Evolutionary conservation across 2,329 filamentous ascomycete genomes (phyloP), one percentile per base, ranked within the genome.

Genomic region (Aspergillus piperis): DNA sequence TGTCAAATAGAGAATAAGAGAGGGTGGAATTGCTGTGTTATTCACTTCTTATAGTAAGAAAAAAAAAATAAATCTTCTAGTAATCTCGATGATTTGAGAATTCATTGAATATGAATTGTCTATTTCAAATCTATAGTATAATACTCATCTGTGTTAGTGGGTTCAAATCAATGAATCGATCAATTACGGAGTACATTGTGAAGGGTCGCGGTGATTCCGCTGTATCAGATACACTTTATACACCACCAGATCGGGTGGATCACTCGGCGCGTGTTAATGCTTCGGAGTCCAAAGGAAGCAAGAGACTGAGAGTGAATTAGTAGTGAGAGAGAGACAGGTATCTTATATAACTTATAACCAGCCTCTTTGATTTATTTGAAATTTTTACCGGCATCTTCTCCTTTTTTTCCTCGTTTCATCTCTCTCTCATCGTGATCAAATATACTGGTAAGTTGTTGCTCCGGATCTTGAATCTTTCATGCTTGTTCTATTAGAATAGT

Each of bases 171-270:
- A 50, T 50, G 13, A 30, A 50, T 32, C 25, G 15, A n/a, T 27
- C 7, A 17, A 30, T 50, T 30, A 15, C 17, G 17, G 17, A 19
- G 17, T 19, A 19, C n/a, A 17, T 50, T 27, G 47, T 50, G 47
- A 13, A 44, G 13, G 10, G 19, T 44, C 41, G 21, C 11, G 17
- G 21, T 48, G 54, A 51, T 52, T 32, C 39, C 19, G 51, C 47
- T 50, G 47, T 50, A 50, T 50, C 47, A 50, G 47, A 50, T 50
- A 50, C 47, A 63, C 55, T 36, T 36, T 59, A 39, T 50, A 62
- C 49, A 48, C 44, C 53, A 50, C 19, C 38, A 58, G 56, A 41
- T 53, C 53, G 53, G 53, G 53, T 51, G 52, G 51, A 57, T 54
- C 51, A 42, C 49, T 57, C 53, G 50, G 48, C 58, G 53, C 48